Conservation (phyloP, 2,329 filamentous ascomycete species). For the Fonsecaea nubica region DNA sequence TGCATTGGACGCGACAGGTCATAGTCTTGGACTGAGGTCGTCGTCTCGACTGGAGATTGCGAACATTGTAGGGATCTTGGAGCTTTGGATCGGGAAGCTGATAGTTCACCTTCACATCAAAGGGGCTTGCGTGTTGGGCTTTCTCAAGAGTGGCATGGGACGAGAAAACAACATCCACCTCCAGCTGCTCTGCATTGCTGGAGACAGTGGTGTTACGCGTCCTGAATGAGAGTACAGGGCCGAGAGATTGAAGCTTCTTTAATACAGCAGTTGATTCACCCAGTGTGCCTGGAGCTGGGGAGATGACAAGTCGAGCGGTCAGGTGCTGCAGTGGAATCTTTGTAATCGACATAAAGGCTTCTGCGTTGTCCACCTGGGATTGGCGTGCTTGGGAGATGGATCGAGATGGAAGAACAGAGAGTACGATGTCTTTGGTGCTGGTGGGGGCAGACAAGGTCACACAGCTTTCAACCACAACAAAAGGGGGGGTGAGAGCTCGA, state of each 20-base stretch:
- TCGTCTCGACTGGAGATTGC: slow-evolving; percentile 34
- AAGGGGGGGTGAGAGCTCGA: neutral
- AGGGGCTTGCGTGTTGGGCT: slow-evolving; percentile 28
- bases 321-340: slow-evolving; percentile 24
- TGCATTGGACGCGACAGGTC: slow-evolving; percentile 24
- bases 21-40: slow-evolving; percentile 30
- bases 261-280: slow-evolving; percentile 36
- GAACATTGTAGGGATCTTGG: slow-evolving; percentile 39
- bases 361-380: neutral
- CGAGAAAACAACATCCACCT: slow-evolving; percentile 34
- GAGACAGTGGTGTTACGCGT: neutral
- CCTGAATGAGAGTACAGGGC: slow-evolving; percentile 29
- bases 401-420: slow-evolving; percentile 9
- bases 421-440: neutral
- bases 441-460: neutral
- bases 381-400: neutral
- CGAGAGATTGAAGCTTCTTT: slow-evolving; percentile 34
- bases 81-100: slow-evolving; percentile 32
- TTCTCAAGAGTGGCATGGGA: slow-evolving; percentile 19
- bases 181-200: slow-evolving; percentile 10
- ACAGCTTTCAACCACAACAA: neutral
- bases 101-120: slow-evolving; percentile 33
- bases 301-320: slow-evolving; percentile 29
- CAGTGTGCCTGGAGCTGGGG: slow-evolving; percentile 32
- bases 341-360: slow-evolving; percentile 19